phyloP scores from a whole-genome alignment of 1,284 basidiomycete species.

The Sporisorium exsertum region DNA sequence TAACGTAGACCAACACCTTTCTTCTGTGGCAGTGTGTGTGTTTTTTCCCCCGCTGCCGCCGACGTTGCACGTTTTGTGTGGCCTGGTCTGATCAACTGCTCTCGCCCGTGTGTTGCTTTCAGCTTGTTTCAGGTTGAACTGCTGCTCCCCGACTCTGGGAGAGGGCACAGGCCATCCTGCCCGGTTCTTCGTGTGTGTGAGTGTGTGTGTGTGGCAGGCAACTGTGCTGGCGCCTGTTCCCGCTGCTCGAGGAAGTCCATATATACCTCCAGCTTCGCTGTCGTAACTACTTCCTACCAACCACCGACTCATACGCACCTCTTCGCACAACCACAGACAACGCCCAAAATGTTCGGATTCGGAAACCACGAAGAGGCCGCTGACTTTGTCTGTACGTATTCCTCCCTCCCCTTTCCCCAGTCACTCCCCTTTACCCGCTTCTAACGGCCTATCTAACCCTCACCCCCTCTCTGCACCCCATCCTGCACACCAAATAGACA shows the following conservation, averaged over 20 bases:
- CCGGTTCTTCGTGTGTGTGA: not conserved
- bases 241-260: not conserved
- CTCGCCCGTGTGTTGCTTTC: not conserved
- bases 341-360: conserved; percentile 43
- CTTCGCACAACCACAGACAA: not conserved
- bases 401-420: not conserved
- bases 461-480: not conserved
- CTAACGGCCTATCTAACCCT: too few species aligned
- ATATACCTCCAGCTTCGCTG: conserved; percentile 2
- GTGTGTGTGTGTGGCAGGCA: not conserved
- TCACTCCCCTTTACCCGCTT: not conserved
- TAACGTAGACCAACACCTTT: not conserved
- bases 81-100: conserved; percentile 1
- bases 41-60: not conserved
- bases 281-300: not conserved
- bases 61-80: not conserved
- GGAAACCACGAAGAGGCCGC: conserved; percentile 53
- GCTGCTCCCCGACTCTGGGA: not conserved
- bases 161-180: not conserved
- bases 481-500: conserved; percentile 26
- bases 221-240: not conserved
- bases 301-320: not conserved
- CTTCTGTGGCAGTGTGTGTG: not conserved
- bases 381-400: conserved; percentile 51
- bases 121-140: not conserved